Evolutionary conservation across 176 grass and related monocot species (phyloP).

Genomic region (Leersia perrieri): DNA sequence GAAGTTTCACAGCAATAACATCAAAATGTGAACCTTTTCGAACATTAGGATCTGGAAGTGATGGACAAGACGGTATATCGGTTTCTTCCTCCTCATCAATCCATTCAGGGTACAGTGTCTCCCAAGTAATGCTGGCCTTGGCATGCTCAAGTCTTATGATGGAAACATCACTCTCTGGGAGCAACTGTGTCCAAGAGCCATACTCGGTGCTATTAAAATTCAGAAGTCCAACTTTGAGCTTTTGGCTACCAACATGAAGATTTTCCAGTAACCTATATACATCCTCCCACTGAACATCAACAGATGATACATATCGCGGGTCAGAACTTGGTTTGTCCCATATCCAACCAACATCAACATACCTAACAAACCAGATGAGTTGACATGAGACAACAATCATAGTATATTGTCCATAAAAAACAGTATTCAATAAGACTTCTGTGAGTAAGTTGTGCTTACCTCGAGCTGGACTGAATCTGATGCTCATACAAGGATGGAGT

Average conservation of each 20-base stretch:
- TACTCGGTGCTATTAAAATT: conserved; percentile 85
- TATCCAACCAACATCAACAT: conserved; percentile 81
- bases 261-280: conserved; percentile 45
- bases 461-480: conserved; percentile 49
- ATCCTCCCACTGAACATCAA: conserved; percentile 57
- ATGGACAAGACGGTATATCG: conserved; percentile 49
- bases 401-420: not conserved
- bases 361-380: conserved; percentile 47
- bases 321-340: conserved; percentile 65
- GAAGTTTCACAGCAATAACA: conserved; percentile 66
- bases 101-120: conserved; percentile 84
- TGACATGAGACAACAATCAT: not conserved
- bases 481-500: conserved; percentile 64
- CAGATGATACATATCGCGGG: conserved; percentile 60
- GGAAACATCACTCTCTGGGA: conserved; percentile 53
- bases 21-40: conserved; percentile 49
- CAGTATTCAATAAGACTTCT: conserved; percentile 7
- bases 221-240: conserved; percentile 66
- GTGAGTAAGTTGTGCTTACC: conserved; percentile 34
- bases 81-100: conserved; percentile 87
- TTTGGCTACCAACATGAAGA: not conserved
- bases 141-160: conserved; percentile 63
- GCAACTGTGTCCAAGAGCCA: conserved; percentile 50
- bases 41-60: conserved; percentile 53
- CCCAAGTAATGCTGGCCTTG: conserved; percentile 64